phyloP scores from a whole-genome alignment of 2,329 filamentous ascomycete genomes.

The Dothidotthia symphoricarpi region DNA sequence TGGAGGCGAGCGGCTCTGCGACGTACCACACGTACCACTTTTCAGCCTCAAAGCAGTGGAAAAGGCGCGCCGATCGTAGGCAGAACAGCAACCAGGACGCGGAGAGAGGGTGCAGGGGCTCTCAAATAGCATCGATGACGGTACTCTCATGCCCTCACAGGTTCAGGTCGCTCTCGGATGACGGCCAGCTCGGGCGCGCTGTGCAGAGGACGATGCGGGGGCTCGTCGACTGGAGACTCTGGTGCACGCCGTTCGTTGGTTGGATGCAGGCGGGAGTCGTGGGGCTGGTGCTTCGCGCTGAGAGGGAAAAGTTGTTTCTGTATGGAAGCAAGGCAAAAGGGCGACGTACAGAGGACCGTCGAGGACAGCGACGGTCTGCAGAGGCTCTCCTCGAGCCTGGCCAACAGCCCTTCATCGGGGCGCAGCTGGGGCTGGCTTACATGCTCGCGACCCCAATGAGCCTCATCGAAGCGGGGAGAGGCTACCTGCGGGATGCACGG shows the following conservation, averaged over 20 bases:
- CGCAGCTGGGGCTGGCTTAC: neutral
- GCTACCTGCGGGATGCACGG: too few species aligned
- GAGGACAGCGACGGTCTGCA: neutral
- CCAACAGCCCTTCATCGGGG: conserved; percentile 5
- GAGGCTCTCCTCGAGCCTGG: conserved; percentile 4
- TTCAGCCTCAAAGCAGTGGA: conserved; percentile 42
- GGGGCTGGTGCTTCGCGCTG: conserved; percentile 8
- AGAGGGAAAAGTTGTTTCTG: neutral
- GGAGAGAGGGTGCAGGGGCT: conserved; percentile 11
- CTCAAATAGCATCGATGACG: conserved; percentile 9
- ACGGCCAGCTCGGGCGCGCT: conserved; percentile 4
- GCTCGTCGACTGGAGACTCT: conserved; percentile 1
- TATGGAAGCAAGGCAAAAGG: neutral
- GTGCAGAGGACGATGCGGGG: conserved; percentile 4
- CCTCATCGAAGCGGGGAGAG: too few species aligned
- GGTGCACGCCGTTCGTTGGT: conserved; percentile 16
- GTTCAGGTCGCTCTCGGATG: neutral
- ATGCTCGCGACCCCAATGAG: too few species aligned
- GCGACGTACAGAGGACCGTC: neutral
- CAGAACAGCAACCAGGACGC: conserved; percentile 24
- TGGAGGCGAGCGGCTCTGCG: conserved; percentile 34
- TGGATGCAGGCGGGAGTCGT: neutral
- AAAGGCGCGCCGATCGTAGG: conserved; percentile 34
- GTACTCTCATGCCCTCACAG: neutral
- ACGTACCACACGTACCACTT: conserved; percentile 36